phyloP scores from a whole-genome alignment of 2,329 filamentous ascomycete genomes.

The Ophiostoma ulmi region DNA sequence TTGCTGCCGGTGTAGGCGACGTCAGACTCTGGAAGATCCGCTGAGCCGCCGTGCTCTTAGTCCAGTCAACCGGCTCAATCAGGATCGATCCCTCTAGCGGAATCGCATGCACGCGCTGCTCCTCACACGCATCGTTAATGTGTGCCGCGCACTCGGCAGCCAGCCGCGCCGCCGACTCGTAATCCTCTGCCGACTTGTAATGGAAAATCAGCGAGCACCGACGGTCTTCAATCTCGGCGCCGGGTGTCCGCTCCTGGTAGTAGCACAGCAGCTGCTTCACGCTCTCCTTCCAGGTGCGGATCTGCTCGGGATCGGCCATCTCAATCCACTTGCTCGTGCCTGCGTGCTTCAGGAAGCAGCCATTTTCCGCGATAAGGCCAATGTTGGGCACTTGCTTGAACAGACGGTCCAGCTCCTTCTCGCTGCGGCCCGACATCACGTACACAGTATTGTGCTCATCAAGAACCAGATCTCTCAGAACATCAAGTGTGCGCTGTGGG shows the following conservation, averaged over 20 bases:
- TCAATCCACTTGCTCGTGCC: slow-evolving; percentile 66
- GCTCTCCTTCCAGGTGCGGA: slow-evolving; percentile 74
- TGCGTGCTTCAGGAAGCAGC: slow-evolving; percentile 77
- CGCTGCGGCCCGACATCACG: slow-evolving; percentile 84
- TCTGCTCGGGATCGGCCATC: slow-evolving; percentile 66
- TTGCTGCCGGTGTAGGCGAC: slow-evolving; percentile 33
- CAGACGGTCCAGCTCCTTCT: slow-evolving; percentile 79
- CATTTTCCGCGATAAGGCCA: slow-evolving; percentile 90
- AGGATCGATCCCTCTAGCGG: slow-evolving; percentile 73
- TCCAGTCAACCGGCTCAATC: slow-evolving; percentile 80
- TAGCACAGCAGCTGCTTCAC: slow-evolving; percentile 81
- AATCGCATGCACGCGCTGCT: slow-evolving; percentile 76
- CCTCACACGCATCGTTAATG: slow-evolving; percentile 88
- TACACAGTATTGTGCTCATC: slow-evolving; percentile 83
- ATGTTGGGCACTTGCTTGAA: slow-evolving; percentile 79
- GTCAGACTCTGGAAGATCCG: slow-evolving; percentile 60
- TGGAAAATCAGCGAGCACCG: slow-evolving; percentile 89
- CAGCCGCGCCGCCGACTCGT: slow-evolving; percentile 66
- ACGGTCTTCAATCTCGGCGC: slow-evolving; percentile 82
- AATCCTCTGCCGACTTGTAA: slow-evolving; percentile 76
- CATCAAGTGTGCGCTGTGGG: slow-evolving; percentile 74
- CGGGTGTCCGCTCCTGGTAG: slow-evolving; percentile 83
- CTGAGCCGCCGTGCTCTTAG: slow-evolving; percentile 77
- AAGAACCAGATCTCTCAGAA: slow-evolving; percentile 72
- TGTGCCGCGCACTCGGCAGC: slow-evolving; percentile 88